Conservation (phyloP, 2,329 filamentous ascomycete species). For the Penicillium sp. region DNA sequence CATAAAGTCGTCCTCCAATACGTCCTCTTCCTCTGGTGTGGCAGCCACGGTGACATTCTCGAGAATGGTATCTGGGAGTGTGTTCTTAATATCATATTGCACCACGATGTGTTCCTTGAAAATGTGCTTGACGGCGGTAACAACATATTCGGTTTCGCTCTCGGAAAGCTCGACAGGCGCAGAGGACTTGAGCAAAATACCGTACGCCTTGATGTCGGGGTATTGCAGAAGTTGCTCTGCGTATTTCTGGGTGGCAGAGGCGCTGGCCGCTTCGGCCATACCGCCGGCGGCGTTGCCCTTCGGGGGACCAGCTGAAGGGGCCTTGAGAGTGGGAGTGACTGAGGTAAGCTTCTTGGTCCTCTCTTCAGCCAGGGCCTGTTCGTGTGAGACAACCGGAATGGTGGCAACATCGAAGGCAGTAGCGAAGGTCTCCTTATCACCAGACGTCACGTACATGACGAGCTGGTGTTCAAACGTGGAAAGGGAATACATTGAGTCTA, state of each 20-base stretch:
- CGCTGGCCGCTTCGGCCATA: slow-evolving; percentile 72
- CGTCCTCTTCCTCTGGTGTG: slow-evolving; percentile 74
- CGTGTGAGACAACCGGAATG: slow-evolving; percentile 89
- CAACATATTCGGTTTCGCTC: slow-evolving; percentile 95
- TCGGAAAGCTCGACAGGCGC: slow-evolving; percentile 85
- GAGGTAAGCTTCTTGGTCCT: slow-evolving; percentile 95
- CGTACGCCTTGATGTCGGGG: slow-evolving; percentile 87
- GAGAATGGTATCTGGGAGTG: slow-evolving; percentile 82
- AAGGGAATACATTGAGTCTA: slow-evolving; percentile 92
- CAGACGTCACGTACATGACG: slow-evolving; percentile 94
- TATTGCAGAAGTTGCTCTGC: slow-evolving; percentile 83
- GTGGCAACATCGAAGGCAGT: slow-evolving; percentile 85
- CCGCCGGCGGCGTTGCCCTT: slow-evolving; percentile 66
- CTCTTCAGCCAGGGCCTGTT: slow-evolving; percentile 94
- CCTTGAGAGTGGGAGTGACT: slow-evolving; percentile 88
- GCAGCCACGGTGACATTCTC: slow-evolving; percentile 85
- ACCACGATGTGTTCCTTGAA: slow-evolving; percentile 97
- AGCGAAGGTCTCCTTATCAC: slow-evolving; percentile 81
- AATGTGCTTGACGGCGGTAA: slow-evolving; percentile 89
- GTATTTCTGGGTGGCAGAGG: slow-evolving; percentile 82
- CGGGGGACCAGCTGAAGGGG: slow-evolving; percentile 74
- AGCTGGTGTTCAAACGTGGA: slow-evolving; percentile 95
- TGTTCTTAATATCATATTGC: slow-evolving; percentile 98
- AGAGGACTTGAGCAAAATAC: slow-evolving; percentile 88
- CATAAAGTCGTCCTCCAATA: slow-evolving; percentile 81